phyloP scores from a whole-genome alignment of 306 rosid genomes.

The Lupinus albus region DNA sequence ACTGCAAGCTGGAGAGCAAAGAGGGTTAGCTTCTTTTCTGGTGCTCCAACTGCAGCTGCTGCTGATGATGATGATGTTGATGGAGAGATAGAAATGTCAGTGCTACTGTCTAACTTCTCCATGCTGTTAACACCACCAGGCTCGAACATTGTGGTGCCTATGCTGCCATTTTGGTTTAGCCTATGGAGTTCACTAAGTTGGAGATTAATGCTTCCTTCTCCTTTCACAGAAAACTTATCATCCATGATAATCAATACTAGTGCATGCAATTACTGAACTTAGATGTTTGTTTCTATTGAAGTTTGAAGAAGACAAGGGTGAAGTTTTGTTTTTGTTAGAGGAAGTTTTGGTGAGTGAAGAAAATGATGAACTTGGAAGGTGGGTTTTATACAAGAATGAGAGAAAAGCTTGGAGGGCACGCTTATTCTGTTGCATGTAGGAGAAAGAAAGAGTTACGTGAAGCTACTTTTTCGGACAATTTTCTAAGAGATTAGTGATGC shows the following conservation, averaged over 20 bases:
- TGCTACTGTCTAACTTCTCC: constrained; percentile 50
- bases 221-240: constrained; percentile 40
- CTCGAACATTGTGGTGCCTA: constrained; percentile 60
- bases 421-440: constrained; percentile 38
- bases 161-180: constrained; percentile 48
- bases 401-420: constrained; percentile 55
- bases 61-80: neutral
- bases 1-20: constrained; percentile 83
- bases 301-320: neutral
- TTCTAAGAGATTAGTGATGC: constrained; percentile 41
- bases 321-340: neutral
- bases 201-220: constrained; percentile 50
- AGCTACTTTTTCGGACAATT: constrained; percentile 40
- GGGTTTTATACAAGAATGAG: constrained; percentile 35
- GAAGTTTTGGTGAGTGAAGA: neutral
- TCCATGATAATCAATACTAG: constrained; percentile 40
- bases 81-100: constrained; percentile 30
- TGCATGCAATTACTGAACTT: neutral
- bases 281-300: neutral
- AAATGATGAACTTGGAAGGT: neutral
- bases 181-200: constrained; percentile 47
- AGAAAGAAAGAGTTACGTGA: constrained; percentile 53
- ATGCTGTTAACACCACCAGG: constrained; percentile 46
- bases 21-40: constrained; percentile 81
- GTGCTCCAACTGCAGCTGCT: constrained; percentile 48